Base-by-base conservation (phyloP, 2,329 filamentous ascomycete genomes). In the Fusarium avenaceum region DNA sequence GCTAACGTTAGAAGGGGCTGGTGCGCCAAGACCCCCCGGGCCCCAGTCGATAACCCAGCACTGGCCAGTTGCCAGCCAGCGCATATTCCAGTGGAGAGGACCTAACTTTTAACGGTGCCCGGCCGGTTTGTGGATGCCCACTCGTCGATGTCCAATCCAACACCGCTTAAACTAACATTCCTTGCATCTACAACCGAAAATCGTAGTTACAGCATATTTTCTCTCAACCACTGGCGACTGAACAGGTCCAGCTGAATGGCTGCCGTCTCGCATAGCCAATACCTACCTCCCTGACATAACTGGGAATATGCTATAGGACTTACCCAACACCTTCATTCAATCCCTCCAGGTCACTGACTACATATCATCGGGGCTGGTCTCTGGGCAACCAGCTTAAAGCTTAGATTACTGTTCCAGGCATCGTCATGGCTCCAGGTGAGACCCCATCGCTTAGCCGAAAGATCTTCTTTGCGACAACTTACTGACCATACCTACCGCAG, bases 371-470 rank as follows among this genome's bases (percentile, higher is more conserved):
- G 46, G 63, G 48, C 60, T 52, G 60, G 62, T 56, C 57, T 60
- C 62, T 63, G 46, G 62, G 51, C 57, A 55, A 63, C 44, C 57
- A 39, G 47, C 45, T 58, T 51, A 44, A 62, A 56, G 55, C 33
- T 43, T 49, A 24, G 24, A 48, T 42, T 52, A 44, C 26, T 48
- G 59, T 53, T 50, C 72, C 70, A 65, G 66, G 38, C 46, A 50
- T 46, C 57, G 63, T 42, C 56, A 76, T 76, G 74, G 65, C 74
- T 69, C 70, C 74, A 66, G 73, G 74, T 76, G 51, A 70, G 69
- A 57, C 35, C 38, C 20, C 32, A 59, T 47, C 47, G 13, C 33
- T 52, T 39, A 17, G 17, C 10, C 35, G n/a, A 26, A 26, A 35
- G 54, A 22, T 20, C 30, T 58, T 42, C 19, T n/a, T 43, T 47